Conservation (phyloP, 2,329 filamentous ascomycete species). For the Whalleya microplaca region DNA sequence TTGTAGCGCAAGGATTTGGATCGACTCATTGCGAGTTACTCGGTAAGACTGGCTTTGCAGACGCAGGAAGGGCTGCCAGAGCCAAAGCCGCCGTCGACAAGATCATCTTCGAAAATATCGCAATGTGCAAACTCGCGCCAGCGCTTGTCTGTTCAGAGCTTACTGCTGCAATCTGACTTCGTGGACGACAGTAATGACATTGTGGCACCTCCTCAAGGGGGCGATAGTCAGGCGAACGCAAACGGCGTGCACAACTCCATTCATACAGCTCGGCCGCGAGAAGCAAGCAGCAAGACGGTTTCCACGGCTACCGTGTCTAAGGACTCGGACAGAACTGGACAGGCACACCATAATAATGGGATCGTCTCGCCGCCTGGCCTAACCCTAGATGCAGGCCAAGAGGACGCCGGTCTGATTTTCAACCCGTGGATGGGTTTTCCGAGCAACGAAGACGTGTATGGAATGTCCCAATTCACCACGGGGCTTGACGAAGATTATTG, state of each 20-base stretch:
- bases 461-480: conserved; percentile 13
- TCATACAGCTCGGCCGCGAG: background rate
- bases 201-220: conserved; percentile 12
- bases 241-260: background rate
- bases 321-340: conserved; percentile 5
- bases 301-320: background rate
- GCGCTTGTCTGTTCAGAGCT: conserved; percentile 44
- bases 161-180: conserved; percentile 45
- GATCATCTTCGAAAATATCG: conserved; percentile 30
- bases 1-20: conserved; percentile 33
- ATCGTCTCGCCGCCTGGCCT: conserved; percentile 8
- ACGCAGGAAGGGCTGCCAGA: conserved; percentile 28
- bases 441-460: conserved; percentile 32
- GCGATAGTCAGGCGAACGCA: conserved; percentile 26
- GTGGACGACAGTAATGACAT: conserved; percentile 44
- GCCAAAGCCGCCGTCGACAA: conserved; percentile 22
- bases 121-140: conserved; percentile 38
- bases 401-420: conserved; percentile 33
- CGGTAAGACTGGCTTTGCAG: conserved; percentile 30
- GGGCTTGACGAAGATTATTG: conserved; percentile 32
- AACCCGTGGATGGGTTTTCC: conserved; percentile 37
- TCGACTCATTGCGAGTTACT: conserved; percentile 34
- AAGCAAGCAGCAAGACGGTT: background rate
- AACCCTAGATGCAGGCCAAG: conserved; percentile 27
- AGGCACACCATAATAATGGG: background rate